Conservation (phyloP, 495 filamentous ascomycete species). For the Aspergillus asperescens region DNA sequence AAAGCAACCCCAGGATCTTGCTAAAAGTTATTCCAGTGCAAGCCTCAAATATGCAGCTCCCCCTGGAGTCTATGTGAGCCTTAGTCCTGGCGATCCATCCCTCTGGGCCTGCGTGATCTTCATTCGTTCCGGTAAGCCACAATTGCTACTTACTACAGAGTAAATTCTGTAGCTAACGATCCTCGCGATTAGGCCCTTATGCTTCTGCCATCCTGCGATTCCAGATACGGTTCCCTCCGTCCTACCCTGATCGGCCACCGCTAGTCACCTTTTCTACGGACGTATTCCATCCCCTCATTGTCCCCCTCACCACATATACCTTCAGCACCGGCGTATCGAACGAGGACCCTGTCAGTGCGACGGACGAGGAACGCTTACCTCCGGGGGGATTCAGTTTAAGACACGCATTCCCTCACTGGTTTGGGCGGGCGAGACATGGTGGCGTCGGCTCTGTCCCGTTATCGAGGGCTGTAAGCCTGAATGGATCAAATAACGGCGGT, state of each 20-base stretch:
- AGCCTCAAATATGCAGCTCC: constrained; percentile 77
- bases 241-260: constrained; percentile 75
- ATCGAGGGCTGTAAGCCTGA: constrained; percentile 36
- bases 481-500: constrained; percentile 8
- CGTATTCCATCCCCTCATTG: constrained; percentile 89
- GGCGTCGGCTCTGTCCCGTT: constrained; percentile 26
- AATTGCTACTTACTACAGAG: not conserved
- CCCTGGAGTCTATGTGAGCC: constrained; percentile 76
- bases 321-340: constrained; percentile 70
- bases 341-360: constrained; percentile 68
- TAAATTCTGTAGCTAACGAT: not conserved
- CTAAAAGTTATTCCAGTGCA: constrained; percentile 50
- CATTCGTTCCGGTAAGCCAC: constrained; percentile 67
- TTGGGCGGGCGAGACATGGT: constrained; percentile 47
- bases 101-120: constrained; percentile 89
- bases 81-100: constrained; percentile 72
- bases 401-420: constrained; percentile 90
- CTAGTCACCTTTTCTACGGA: constrained; percentile 83
- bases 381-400: constrained; percentile 83
- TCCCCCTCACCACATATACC: constrained; percentile 83
- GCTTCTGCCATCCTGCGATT: constrained; percentile 83
- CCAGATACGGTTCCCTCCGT: constrained; percentile 76
- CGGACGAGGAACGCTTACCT: constrained; percentile 72
- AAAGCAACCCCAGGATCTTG: too few species aligned
- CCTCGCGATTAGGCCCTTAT: constrained; percentile 64